Conservation (phyloP, 306 rosid genomes). For the Rosa chinensis region DNA sequence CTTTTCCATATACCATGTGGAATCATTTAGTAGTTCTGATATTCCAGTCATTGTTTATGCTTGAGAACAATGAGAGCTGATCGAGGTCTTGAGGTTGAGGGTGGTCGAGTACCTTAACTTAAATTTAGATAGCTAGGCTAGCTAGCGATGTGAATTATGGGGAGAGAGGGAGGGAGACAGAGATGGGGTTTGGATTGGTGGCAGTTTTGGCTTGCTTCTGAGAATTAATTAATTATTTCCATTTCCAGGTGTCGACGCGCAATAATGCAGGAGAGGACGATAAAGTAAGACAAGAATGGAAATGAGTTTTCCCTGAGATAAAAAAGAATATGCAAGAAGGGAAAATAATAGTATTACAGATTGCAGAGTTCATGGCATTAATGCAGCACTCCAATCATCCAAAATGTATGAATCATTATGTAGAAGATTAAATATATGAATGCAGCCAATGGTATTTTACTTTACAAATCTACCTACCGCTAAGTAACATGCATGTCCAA, state of each 20-base stretch:
- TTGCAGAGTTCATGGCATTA: conserved; percentile 2
- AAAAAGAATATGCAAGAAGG: not conserved
- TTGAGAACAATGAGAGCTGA: not conserved
- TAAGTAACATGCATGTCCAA: conserved; percentile 5
- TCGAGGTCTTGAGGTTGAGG: conserved; percentile 2
- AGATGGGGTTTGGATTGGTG: conserved; percentile 8
- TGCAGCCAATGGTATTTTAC: not conserved
- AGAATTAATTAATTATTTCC: not conserved
- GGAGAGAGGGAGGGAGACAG: not conserved
- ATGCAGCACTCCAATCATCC: conserved; percentile 17
- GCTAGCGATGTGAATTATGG: not conserved
- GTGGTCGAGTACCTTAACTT: not conserved
- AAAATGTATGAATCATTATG: not conserved
- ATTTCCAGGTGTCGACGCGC: not conserved
- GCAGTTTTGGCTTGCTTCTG: not conserved
- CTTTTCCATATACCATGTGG: not conserved
- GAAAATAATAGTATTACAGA: not conserved
- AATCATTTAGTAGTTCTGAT: not conserved
- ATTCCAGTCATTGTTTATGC: not conserved
- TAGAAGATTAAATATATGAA: not conserved
- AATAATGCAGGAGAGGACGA: conserved; percentile 7
- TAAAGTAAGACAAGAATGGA: not conserved
- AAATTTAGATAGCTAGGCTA: not conserved
- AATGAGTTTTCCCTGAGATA: not conserved
- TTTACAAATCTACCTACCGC: not conserved